Evolutionary conservation across 768 basidiomycete species (phyloP), one percentile per base, ranked within the genome.

Genomic region (Termitomyces bulborhizus): DNA sequence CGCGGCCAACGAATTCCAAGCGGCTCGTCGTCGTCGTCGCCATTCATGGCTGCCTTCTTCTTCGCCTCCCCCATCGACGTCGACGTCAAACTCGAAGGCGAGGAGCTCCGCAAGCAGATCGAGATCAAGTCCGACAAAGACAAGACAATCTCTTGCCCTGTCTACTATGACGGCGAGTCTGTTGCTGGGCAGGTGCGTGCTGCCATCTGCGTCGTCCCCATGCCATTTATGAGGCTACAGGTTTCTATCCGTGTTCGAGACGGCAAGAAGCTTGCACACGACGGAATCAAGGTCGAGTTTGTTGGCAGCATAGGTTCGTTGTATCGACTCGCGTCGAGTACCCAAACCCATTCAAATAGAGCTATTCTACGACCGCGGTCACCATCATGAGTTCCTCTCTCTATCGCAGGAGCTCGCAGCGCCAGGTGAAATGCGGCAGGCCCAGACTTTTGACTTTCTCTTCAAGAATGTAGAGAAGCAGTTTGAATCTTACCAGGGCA

Each of bases 401-500:
- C 73, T 98, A 63, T 92, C 93, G 0, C 93, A 98, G 72, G 96
- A 98, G 65, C 77, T 98, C 26, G 93, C 95, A 2, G 86, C 92
- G 0, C 93, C 93, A n/a, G 94, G 93, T 34, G 97, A 99, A 66
- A 86, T 99, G 86, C 83, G 97, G 43, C 88, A 93, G 65, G 94
- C 94, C 0, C 95, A 98, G 71, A 93, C 93, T 8, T 97, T 86
- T 62, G 95, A 98, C 51, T 98, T 99, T 71, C 81, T 85, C 65
- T 98, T 99, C 81, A 98, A 98, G 79, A 99, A 96, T 65, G 90
- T 99, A 40, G 97, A 99, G 83, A 98, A 99, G 76, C 94, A 98
- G 69, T 98, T 90, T 61, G 96, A 98, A 76, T 92, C 89, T 62
- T 98, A 98, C 69, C 87, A 93, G 63, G 97, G 97, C 5, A 98